A percentile compares a stretch with the other conserved stretches of the same genome.
These are phyloP conservation scores for Fusarium dimerum DNA, from an alignment of 2,329 filamentous ascomycete genomes.

Conservation along the genomic window DNA sequence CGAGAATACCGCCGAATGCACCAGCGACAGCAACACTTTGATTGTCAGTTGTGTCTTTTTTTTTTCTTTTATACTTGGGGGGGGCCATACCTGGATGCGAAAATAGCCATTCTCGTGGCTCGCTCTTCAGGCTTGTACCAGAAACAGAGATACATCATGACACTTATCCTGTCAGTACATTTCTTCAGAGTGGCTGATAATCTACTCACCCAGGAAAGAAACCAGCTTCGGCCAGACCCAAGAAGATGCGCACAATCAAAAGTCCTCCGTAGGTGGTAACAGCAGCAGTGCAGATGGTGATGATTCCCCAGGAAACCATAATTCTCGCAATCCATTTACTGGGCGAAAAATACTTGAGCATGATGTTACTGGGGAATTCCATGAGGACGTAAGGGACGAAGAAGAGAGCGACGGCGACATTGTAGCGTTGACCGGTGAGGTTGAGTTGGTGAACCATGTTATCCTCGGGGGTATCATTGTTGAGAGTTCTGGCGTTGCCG, in stretches of 20 bases:
- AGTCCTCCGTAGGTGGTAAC: constrained; percentile 49
- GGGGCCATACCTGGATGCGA: constrained; percentile 44
- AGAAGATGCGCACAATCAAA: constrained; percentile 48
- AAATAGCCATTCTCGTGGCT: constrained; percentile 59
- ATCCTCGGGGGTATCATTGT: constrained; percentile 36
- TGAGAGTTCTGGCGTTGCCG: constrained; percentile 36
- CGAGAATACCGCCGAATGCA: constrained; percentile 62
- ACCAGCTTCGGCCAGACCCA: constrained; percentile 53
- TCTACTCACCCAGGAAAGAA: constrained; percentile 46
- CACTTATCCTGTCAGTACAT: constrained; percentile 13
- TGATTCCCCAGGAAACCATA: constrained; percentile 50
- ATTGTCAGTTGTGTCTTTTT: no score
- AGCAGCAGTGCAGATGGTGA: constrained; percentile 50
- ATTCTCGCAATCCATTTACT: constrained; percentile 38
- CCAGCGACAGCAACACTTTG: constrained; percentile 55
- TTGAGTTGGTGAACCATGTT: constrained; percentile 33
- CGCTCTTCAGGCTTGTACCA: constrained; percentile 63
- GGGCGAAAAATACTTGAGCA: constrained; percentile 38
- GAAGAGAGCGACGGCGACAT: constrained; percentile 33
- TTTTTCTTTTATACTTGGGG: no score
- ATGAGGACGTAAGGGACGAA: constrained; percentile 34
- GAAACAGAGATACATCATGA: constrained; percentile 61
- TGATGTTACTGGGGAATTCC: constrained; percentile 36
- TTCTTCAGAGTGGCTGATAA: no score
- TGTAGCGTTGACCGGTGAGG: constrained; percentile 35